phyloP scores from a whole-genome alignment of 257 asterid species.

The Capsicum chinense region DNA sequence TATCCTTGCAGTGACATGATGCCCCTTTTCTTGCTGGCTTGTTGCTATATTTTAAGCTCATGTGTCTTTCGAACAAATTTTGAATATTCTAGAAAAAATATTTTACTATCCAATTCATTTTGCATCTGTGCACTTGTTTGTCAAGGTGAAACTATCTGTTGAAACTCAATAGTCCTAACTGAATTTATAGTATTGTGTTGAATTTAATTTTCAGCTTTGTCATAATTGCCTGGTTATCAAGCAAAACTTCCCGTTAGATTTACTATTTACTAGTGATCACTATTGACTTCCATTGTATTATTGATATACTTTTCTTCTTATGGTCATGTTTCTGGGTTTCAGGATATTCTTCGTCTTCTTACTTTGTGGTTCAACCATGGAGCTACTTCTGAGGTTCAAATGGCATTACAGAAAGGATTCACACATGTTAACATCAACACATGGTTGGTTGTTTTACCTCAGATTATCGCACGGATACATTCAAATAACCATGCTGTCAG shows the following conservation, averaged over 20 bases:
- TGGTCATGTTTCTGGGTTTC: constrained; percentile 35
- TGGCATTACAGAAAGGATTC: constrained; percentile 94
- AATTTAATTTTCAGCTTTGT: neutral
- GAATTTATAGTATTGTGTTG: neutral
- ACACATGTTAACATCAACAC: constrained; percentile 94
- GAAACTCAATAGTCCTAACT: neutral
- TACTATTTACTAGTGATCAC: neutral
- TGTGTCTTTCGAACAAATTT: constrained; percentile 1
- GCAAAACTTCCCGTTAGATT: constrained; percentile 16
- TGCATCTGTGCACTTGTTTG: constrained; percentile 10
- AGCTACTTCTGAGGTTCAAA: constrained; percentile 93
- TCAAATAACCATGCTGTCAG: constrained; percentile 93
- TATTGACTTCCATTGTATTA: neutral
- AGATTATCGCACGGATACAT: constrained; percentile 99
- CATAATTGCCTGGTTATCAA: neutral
- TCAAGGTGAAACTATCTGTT: constrained; percentile 13
- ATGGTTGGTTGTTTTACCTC: constrained; percentile 99
- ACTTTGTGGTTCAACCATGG: constrained; percentile 99
- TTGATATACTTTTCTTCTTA: neutral
- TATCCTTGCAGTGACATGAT: constrained; percentile 18
- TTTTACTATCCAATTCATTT: constrained; percentile 18
- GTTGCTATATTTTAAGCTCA: constrained; percentile 30
- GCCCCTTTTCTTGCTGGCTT: constrained; percentile 13
- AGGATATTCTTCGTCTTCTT: constrained; percentile 98
- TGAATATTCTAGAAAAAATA: neutral